Evolutionary conservation across 1,284 basidiomycete genomes (phyloP), one percentile per base, ranked within the genome.

Genomic region (Marasmius fiardii): DNA sequence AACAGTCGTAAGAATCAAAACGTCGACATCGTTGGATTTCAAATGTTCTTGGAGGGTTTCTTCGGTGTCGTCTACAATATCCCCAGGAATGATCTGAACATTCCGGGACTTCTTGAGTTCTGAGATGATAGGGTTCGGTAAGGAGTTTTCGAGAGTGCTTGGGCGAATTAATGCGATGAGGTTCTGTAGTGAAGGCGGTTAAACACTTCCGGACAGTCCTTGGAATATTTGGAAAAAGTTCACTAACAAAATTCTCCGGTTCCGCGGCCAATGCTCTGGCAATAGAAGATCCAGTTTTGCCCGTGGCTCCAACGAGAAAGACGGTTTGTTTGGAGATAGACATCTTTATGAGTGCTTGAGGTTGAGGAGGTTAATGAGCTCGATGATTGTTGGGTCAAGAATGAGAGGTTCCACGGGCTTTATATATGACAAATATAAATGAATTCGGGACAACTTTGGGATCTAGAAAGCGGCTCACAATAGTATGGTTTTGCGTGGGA

Each of bases 261-360:
- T n/a, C 2, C 5, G 12, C n/a, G 5, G 35, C 35, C 5, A 51
- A 35, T n/a, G 50, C 50, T 35, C 37, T 51, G 10, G 50, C 50
- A 6, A 51, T 41, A 16, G 23, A 23, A 18, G 12, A 2, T 18
- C 50, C 50, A n/a, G 50, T 51, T 24, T 35, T 31, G 7, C 50
- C 50, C 2, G 28, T 35, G n/a, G 33, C 50, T 14, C 50, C 50
- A 14, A 35, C 50, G 7, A 33, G 37, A 14, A 51, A 35, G 33
- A 51, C 50, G 4, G 31, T 51, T 35, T 51, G 50, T 51, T 28
- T 49, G 16, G 45, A 49, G 3, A 11, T n/a, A n/a, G 35, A n/a
- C 35, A n/a, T 12, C 35, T 12, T 37, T 2, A 37, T 37, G 5
- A 37, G n/a, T n/a, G 35, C n/a, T n/a, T n/a, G n/a, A n/a, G n/a